These are phyloP conservation scores for Boletus subparvulus DNA, from an alignment of 768 basidiomycete genomes.

Conservation along the genomic window DNA sequence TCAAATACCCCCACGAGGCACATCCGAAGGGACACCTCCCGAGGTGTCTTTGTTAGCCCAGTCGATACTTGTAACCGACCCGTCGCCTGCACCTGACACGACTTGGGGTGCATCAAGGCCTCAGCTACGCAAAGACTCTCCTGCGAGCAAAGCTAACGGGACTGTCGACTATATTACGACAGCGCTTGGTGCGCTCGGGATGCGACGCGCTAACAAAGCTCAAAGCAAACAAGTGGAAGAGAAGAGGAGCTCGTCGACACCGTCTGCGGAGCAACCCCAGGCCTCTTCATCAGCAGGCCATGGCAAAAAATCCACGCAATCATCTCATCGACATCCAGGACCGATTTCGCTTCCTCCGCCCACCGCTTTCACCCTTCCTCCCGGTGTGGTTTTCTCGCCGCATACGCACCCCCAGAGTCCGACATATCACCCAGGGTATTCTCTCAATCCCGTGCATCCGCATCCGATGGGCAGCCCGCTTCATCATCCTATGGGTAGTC, in stretches of 20 bases:
- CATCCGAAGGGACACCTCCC: conserved; percentile 5
- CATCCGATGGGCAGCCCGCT: conserved; percentile 36
- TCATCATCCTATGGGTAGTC: conserved; percentile 39
- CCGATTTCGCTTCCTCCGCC: conserved; percentile 69
- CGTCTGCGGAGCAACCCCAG: conserved; percentile 18
- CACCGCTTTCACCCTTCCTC: conserved; percentile 44
- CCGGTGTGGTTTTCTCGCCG: conserved; percentile 33
- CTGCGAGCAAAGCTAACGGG: conserved; percentile 18
- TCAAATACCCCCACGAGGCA: conserved; percentile 2
- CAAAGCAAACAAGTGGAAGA: conserved; percentile 26
- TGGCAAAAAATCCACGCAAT: conserved; percentile 17
- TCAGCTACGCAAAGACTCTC: conserved; percentile 10
- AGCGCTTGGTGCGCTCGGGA: conserved; percentile 28
- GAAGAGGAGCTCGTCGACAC: conserved; percentile 13
- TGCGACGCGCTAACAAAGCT: conserved; percentile 29
- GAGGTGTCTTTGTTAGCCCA: conserved; percentile 10
- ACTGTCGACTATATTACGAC: conserved; percentile 16
- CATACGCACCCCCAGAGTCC: conserved; percentile 40
- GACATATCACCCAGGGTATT: conserved; percentile 37
- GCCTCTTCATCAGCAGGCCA: conserved; percentile 5
- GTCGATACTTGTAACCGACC: conserved; percentile 14
- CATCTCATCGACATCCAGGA: conserved; percentile 58
- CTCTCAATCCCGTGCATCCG: conserved; percentile 29
- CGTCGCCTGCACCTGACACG: conserved; percentile 6
- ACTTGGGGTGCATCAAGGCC: conserved; percentile 19